phyloP scores from a whole-genome alignment of 768 basidiomycete species.

The Gyrodon lividus region DNA sequence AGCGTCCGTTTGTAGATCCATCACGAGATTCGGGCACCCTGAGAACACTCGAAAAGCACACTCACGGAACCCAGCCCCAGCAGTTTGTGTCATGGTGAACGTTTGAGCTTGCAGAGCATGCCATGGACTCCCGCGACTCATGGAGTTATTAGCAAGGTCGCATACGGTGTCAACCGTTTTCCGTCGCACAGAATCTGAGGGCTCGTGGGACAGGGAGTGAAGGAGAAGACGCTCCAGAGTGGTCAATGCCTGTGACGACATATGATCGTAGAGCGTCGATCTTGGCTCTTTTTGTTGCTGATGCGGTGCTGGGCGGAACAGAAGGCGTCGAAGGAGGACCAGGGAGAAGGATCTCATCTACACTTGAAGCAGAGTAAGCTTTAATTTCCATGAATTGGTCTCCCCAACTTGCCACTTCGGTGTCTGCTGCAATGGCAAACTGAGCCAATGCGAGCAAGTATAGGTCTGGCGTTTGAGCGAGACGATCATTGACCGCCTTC shows the following conservation, averaged over 20 bases:
- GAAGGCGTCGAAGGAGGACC: slow-evolving; percentile 73
- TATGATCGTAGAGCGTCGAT: slow-evolving; percentile 75
- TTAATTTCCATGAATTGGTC: background rate
- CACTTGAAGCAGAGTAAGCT: slow-evolving; percentile 14
- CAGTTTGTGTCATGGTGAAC: slow-evolving; percentile 56
- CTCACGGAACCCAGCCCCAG: slow-evolving; percentile 44
- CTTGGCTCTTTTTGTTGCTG: slow-evolving; percentile 33
- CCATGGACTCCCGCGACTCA: slow-evolving; percentile 78
- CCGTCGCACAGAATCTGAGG: slow-evolving; percentile 53
- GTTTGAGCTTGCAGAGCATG: slow-evolving; percentile 73
- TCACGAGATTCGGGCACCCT: slow-evolving; percentile 70
- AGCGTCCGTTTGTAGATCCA: slow-evolving; percentile 71
- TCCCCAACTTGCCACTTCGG: slow-evolving; percentile 64
- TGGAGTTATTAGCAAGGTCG: slow-evolving; percentile 73
- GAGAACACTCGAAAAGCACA: slow-evolving; percentile 72
- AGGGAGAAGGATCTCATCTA: slow-evolving; percentile 87
- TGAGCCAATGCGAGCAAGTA: slow-evolving; percentile 78
- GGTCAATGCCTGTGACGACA: slow-evolving; percentile 61
- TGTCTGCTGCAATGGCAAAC: slow-evolving; percentile 74
- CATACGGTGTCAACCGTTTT: slow-evolving; percentile 75
- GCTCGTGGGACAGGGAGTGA: slow-evolving; percentile 65
- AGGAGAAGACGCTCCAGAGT: slow-evolving; percentile 73
- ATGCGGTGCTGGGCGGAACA: slow-evolving; percentile 60
- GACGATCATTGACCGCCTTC: slow-evolving; percentile 76
- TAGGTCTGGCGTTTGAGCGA: slow-evolving; percentile 74